These are phyloP conservation scores for Cyclotella distinguenda DNA, from an alignment of 108 stramenopile species.

Conservation along the genomic window DNA sequence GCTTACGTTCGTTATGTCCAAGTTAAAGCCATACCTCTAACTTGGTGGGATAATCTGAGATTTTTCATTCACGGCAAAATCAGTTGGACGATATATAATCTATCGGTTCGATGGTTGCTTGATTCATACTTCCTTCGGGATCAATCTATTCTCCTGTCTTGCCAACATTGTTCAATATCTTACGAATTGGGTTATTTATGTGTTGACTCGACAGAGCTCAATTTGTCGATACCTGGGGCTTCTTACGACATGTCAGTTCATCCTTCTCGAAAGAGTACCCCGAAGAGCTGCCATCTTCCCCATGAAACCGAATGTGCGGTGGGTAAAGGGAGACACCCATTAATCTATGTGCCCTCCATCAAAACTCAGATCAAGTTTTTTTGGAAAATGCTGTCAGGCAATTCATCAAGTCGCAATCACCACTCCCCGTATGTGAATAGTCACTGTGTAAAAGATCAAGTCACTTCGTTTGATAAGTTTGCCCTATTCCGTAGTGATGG, in stretches of 20 bases:
- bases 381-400: constrained; percentile 36
- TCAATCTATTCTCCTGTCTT: constrained; percentile 31
- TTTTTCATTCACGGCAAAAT: constrained; percentile 51
- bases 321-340: constrained; percentile 29
- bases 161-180: constrained; percentile 18
- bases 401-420: constrained; percentile 7
- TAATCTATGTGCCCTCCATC: constrained; percentile 39
- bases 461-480: constrained; percentile 37
- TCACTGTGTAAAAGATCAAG: not conserved
- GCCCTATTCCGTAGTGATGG: constrained; percentile 46
- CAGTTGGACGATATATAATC: constrained; percentile 12
- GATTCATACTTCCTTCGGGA: constrained; percentile 39
- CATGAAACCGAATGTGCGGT: constrained; percentile 26
- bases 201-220: constrained; percentile 27
- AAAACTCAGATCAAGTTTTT: constrained; percentile 18
- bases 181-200: constrained; percentile 27
- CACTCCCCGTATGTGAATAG: constrained; percentile 34
- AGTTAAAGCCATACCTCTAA: constrained; percentile 8
- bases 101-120: constrained; percentile 44
- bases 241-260: constrained; percentile 52
- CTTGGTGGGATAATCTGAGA: constrained; percentile 58
- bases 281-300: constrained; percentile 13
- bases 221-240: constrained; percentile 42
- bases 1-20: not conserved
- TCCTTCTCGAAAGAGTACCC: constrained; percentile 17